phyloP scores from a whole-genome alignment of 176 grass and related monocot genomes.

The Cocos nucifera region DNA sequence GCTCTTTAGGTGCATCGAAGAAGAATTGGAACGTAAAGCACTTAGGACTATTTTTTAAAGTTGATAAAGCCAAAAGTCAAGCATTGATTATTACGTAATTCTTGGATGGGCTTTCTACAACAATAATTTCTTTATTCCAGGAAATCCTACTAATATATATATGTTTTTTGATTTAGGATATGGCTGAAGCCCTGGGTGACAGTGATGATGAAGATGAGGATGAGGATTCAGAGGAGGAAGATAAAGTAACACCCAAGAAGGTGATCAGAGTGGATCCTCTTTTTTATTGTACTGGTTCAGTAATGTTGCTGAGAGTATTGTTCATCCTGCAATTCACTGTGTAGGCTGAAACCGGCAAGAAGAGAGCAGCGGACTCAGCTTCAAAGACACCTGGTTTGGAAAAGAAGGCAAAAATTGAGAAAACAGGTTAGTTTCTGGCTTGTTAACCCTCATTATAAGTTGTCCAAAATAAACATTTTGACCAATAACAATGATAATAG shows the following conservation, averaged over 20 bases:
- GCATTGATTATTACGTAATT: too few species aligned
- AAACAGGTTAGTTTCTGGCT: constrained; percentile 36
- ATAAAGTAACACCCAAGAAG: constrained; percentile 79
- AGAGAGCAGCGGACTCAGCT: constrained; percentile 29
- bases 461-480: too few species aligned
- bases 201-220: constrained; percentile 22
- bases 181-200: constrained; percentile 8
- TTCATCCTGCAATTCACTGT: neutral
- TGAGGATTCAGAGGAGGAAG: constrained; percentile 40
- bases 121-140: neutral
- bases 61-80: too few species aligned
- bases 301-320: neutral
- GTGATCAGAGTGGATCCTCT: constrained; percentile 5
- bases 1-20: too few species aligned
- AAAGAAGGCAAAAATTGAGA: constrained; percentile 76
- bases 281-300: neutral
- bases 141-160: neutral
- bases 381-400: constrained; percentile 49
- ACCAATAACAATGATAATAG: too few species aligned
- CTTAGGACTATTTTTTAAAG: too few species aligned
- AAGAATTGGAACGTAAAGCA: too few species aligned
- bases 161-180: constrained; percentile 3
- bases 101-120: too few species aligned
- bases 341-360: constrained; percentile 56
- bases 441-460: neutral